Conservation (phyloP, 1,284 basidiomycete species). For the Austroboletus rostrupii region DNA sequence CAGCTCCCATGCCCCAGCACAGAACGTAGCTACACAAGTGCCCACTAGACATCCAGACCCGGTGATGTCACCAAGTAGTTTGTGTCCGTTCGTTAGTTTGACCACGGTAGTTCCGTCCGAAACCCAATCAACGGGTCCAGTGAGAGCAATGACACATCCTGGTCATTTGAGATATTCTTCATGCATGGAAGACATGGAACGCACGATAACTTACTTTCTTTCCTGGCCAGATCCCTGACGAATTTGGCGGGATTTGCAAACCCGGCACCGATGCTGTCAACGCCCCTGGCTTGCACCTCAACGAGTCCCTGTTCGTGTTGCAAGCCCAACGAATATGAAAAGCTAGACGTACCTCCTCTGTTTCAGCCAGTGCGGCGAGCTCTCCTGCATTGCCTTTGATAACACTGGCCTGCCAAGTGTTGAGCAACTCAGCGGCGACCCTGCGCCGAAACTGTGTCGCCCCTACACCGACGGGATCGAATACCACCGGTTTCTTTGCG, state of each 20-base stretch:
- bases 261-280: constrained; percentile 78
- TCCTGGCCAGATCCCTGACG: constrained; percentile 67
- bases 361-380: constrained; percentile 74
- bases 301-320: background rate
- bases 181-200: background rate
- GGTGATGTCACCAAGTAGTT: constrained; percentile 76
- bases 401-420: constrained; percentile 83
- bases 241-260: constrained; percentile 75
- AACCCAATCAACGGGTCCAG: constrained; percentile 82
- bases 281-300: constrained; percentile 75
- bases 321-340: background rate
- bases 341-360: constrained; percentile 54
- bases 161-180: constrained; percentile 2
- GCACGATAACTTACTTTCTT: constrained; percentile 58
- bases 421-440: constrained; percentile 68
- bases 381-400: constrained; percentile 97
- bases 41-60: constrained; percentile 91
- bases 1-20: constrained; percentile 58
- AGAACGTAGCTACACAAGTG: constrained; percentile 72
- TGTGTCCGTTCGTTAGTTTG: constrained; percentile 73
- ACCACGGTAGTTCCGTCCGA: constrained; percentile 78
- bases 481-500: constrained; percentile 77
- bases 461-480: constrained; percentile 93
- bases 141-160: constrained; percentile 83
- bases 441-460: constrained; percentile 73